A percentile compares a stretch with the other conserved stretches of the same genome.
Conservation (phyloP, 163 green algal genomes). For the Volvox carteri region DNA sequence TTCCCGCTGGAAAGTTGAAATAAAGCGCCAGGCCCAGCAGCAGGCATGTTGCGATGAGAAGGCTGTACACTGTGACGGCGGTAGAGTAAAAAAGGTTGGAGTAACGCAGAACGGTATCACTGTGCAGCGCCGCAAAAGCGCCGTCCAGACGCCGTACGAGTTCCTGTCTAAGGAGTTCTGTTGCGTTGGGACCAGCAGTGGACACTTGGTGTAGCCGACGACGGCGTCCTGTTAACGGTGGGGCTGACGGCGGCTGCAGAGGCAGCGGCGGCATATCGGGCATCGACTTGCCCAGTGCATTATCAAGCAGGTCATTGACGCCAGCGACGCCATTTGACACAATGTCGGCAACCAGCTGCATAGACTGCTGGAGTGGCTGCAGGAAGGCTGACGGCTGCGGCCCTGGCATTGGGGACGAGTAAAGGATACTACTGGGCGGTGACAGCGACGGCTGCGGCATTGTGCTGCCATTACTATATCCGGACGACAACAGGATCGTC, state of each 20-base stretch:
- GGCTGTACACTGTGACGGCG: background rate
- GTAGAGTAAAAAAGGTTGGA: background rate
- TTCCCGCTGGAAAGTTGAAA: conserved; percentile 36
- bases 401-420: no score
- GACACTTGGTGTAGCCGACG: background rate
- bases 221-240: background rate
- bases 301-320: conserved; percentile 27
- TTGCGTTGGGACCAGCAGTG: background rate
- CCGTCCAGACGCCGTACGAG: background rate
- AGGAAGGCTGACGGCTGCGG: background rate
- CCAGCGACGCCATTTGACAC: conserved; percentile 20
- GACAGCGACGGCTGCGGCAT: background rate
- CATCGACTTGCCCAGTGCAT: conserved; percentile 37
- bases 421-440: no score
- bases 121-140: background rate
- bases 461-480: background rate
- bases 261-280: background rate
- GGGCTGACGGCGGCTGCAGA: background rate
- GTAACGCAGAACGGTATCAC: background rate
- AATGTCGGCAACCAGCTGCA: background rate
- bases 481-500: background rate
- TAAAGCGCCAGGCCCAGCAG: background rate
- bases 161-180: background rate
- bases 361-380: background rate
- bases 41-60: background rate